Evolutionary conservation across 192 early-diverging fungal genomes (phyloP).

Genomic region (Blastocladiella britannica): DNA sequence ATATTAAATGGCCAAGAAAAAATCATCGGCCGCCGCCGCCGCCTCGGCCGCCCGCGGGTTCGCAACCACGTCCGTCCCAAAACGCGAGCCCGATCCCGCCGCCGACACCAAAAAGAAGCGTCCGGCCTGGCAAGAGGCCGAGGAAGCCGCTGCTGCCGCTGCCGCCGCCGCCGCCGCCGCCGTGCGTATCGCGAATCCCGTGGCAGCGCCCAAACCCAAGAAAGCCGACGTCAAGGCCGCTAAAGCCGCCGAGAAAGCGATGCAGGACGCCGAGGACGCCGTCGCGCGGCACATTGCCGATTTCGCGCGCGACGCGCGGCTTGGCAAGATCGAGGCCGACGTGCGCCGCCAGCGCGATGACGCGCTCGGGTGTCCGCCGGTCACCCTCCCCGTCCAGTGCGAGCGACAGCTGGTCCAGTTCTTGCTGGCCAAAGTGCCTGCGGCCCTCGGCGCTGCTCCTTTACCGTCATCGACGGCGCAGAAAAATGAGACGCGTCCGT

Average conservation of each 20-base stretch:
- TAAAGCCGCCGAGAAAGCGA: background rate
- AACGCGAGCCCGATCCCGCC: no score
- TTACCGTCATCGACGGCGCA: no score
- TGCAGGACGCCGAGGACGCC: background rate
- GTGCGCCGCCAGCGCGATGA: background rate
- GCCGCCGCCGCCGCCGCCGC: background rate
- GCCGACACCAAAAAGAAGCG: background rate
- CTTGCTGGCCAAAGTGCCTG: background rate
- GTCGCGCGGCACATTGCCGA: background rate
- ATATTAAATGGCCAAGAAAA: conserved; percentile 1
- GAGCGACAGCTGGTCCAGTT: background rate
- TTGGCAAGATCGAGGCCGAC: background rate
- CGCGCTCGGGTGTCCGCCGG: background rate
- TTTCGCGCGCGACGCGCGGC: background rate
- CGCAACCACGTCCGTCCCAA: background rate
- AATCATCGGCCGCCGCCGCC: background rate
- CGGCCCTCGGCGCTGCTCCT: no score
- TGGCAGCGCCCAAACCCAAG: background rate
- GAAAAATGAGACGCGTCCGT: no score
- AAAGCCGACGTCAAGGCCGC: background rate
- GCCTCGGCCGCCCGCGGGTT: background rate
- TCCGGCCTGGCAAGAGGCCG: no score
- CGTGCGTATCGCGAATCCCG: background rate
- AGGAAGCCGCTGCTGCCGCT: background rate
- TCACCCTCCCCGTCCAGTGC: background rate